A percentile compares a stretch with the other conserved stretches of the same genome.
Conservation (phyloP, 2,329 filamentous ascomycete genomes). For the Capronia epimyces region DNA sequence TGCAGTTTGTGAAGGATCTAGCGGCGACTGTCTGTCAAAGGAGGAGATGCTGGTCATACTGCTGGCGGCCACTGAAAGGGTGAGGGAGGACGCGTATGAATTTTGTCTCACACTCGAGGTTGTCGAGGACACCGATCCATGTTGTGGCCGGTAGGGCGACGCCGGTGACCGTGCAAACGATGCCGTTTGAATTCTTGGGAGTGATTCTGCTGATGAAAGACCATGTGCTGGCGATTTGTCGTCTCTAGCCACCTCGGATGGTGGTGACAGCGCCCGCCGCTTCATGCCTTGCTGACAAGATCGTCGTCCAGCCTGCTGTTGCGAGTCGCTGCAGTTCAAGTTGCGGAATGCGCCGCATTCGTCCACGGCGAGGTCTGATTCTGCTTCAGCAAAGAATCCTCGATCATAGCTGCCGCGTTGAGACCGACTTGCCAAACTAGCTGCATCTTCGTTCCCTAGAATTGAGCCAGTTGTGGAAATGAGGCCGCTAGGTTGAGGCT, state of each 20-base stretch:
- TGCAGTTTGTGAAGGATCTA: conserved; percentile 52
- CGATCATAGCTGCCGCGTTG: conserved; percentile 61
- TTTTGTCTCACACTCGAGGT: conserved; percentile 58
- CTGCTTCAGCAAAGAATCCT: conserved; percentile 49
- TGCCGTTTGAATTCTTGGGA: conserved; percentile 11
- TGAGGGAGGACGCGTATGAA: conserved; percentile 58
- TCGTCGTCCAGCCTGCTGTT: conserved; percentile 33
- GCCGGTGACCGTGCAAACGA: conserved; percentile 46
- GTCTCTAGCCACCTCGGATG: conserved; percentile 46
- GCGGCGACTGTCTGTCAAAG: conserved; percentile 56
- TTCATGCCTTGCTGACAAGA: conserved; percentile 53
- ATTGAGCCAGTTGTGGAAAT: conserved; percentile 48
- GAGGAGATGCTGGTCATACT: conserved; percentile 62
- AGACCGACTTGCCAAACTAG: conserved; percentile 47
- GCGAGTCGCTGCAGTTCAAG: conserved; percentile 38
- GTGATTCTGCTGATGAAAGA: conserved; percentile 22
- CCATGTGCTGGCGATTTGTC: conserved; percentile 32
- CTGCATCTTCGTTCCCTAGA: conserved; percentile 45
- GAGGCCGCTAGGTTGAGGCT: conserved; percentile 34
- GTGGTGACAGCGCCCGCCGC: conserved; percentile 59
- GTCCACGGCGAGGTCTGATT: conserved; percentile 39
- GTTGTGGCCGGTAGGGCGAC: conserved; percentile 42
- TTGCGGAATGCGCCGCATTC: conserved; percentile 36
- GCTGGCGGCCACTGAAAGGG: conserved; percentile 55
- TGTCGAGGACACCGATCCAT: conserved; percentile 60